These are phyloP conservation scores for Phytophthora pisi DNA, from an alignment of 352 stramenopile species.

Conservation along the genomic window DNA sequence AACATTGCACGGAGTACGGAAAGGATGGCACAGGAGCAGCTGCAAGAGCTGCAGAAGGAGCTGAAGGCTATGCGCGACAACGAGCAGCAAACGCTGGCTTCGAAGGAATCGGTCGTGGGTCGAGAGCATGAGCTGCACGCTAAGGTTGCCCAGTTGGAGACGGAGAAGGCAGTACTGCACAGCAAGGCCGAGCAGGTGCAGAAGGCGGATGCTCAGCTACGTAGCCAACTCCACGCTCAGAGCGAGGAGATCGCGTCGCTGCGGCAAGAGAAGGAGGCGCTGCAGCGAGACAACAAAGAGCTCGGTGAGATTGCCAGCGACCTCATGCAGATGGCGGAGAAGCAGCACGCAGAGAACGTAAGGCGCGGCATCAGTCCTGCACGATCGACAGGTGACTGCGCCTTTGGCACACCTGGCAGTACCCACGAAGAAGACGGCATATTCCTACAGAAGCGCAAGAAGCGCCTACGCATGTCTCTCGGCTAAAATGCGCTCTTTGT, in stretches of 20 bases:
- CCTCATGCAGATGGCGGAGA: constrained; percentile 72
- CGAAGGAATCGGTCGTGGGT: constrained; percentile 31
- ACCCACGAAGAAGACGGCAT: constrained; percentile 35
- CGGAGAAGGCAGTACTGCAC: constrained; percentile 67
- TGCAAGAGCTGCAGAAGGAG: constrained; percentile 40
- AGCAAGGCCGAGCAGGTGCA: constrained; percentile 70
- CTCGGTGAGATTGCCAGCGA: constrained; percentile 66
- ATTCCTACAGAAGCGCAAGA: constrained; percentile 48
- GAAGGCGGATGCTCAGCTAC: constrained; percentile 62
- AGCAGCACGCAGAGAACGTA: constrained; percentile 49
- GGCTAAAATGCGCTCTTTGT: constrained; percentile 33
- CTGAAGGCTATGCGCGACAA: constrained; percentile 37
- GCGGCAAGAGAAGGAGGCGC: constrained; percentile 37
- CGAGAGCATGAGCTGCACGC: constrained; percentile 40
- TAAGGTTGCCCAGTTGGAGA: constrained; percentile 54
- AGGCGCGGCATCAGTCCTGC: constrained; percentile 29
- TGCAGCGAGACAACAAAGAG: constrained; percentile 59
- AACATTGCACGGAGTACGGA: constrained; percentile 29
- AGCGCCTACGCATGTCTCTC: constrained; percentile 47
- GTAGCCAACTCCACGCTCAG: constrained; percentile 49
- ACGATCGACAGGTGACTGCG: constrained; percentile 27
- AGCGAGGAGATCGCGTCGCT: constrained; percentile 48
- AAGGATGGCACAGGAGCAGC: constrained; percentile 39
- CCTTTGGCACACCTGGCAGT: constrained; percentile 9
- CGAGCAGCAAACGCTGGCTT: constrained; percentile 20